Percentiles rank a stretch among this genome's conserved stretches.
Conservation (phyloP, 1,284 basidiomycete genomes). For the Marasmius tenuissimus region DNA sequence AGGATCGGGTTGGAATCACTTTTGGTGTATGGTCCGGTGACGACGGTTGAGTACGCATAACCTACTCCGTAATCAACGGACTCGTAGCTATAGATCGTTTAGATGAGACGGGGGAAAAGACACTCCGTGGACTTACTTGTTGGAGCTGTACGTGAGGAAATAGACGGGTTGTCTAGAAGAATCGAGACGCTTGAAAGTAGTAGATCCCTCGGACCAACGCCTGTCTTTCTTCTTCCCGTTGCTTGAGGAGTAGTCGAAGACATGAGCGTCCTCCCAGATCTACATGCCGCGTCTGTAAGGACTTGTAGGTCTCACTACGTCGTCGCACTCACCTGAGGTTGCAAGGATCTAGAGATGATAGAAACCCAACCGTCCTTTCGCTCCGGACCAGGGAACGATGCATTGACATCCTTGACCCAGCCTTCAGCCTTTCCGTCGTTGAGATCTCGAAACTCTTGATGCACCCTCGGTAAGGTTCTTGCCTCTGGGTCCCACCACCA, state of each 20-base stretch:
- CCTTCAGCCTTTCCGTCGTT: slow-evolving; percentile 1
- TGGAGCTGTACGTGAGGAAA: slow-evolving; percentile 9
- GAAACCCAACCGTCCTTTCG: slow-evolving; percentile 8
- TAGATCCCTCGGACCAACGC: slow-evolving; percentile 7
- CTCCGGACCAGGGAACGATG: slow-evolving; percentile 2
- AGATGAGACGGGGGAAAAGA: neutral
- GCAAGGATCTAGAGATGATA: slow-evolving; percentile 4
- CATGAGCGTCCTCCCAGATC: slow-evolving; percentile 10
- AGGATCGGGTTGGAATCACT: slow-evolving; percentile 9
- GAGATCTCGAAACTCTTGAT: slow-evolving; percentile 2
- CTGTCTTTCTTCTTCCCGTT: slow-evolving; percentile 4
- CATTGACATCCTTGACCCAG: slow-evolving; percentile 1
- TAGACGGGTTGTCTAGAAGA: slow-evolving; percentile 1
- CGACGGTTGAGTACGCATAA: slow-evolving; percentile 3
- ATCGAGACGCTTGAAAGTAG: slow-evolving; percentile 5
- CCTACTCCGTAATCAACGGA: slow-evolving; percentile 7
- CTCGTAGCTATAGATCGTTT: neutral
- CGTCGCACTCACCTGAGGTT: slow-evolving; percentile 1
- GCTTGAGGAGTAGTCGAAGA: slow-evolving; percentile 1
- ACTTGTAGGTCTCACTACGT: neutral
- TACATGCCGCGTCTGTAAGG: neutral
- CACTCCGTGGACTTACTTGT: slow-evolving; percentile 1
- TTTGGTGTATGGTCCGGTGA: slow-evolving; percentile 5
- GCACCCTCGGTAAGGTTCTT: slow-evolving; percentile 5
- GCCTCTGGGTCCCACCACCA: slow-evolving; percentile 7